These are phyloP conservation scores for Xylariaceae sp. DNA, from an alignment of 2,329 filamentous ascomycete species.

Conservation along the genomic window DNA sequence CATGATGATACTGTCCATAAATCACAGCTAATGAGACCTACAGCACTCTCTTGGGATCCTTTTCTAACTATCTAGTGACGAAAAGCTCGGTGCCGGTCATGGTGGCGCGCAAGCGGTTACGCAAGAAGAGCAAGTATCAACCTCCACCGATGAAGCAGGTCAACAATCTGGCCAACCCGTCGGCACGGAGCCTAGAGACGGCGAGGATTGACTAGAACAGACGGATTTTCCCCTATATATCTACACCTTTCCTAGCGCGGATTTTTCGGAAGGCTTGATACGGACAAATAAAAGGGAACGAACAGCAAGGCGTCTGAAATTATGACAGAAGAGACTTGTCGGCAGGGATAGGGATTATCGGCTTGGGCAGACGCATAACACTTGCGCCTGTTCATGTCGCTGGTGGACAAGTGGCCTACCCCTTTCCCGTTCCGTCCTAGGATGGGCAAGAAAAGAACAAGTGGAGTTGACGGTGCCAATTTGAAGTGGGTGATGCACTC, in stretches of 20 bases:
- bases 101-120: conserved; percentile 89
- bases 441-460: neutral
- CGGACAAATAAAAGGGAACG: too few species aligned
- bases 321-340: too few species aligned
- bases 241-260: too few species aligned
- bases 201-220: conserved; percentile 80
- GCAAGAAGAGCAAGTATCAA: conserved; percentile 85
- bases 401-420: too few species aligned
- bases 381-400: too few species aligned
- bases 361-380: neutral
- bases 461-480: neutral
- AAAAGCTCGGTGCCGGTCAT: conserved; percentile 98
- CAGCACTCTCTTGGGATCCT: conserved; percentile 92
- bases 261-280: too few species aligned
- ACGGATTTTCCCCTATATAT: too few species aligned
- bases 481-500: conserved; percentile 3
- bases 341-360: too few species aligned
- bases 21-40: conserved; percentile 16
- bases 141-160: conserved; percentile 73
- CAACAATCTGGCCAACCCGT: conserved; percentile 79
- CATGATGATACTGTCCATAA: neutral
- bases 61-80: conserved; percentile 96
- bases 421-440: neutral
- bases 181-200: conserved; percentile 68
- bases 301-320: too few species aligned